These are phyloP conservation scores for Takashimella koratensis DNA, from an alignment of 1,284 basidiomycete species.

Conservation along the genomic window DNA sequence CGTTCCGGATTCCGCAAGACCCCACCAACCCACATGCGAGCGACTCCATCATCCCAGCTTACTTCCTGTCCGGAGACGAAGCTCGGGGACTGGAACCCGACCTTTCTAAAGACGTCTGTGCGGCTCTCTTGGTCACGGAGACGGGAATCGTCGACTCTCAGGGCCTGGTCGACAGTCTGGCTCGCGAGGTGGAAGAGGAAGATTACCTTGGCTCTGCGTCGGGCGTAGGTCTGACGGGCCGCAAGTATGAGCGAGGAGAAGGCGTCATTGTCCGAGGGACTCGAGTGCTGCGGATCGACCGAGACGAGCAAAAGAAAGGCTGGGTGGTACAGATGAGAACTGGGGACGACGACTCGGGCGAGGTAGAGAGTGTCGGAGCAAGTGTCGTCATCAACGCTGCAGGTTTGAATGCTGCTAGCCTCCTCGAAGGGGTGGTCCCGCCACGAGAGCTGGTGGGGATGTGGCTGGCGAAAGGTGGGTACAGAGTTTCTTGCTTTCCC, in stretches of 20 bases:
- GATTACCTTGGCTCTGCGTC: constrained; percentile 23
- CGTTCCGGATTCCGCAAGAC: constrained; percentile 14
- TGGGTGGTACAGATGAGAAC: constrained; percentile 65
- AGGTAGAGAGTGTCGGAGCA: constrained; percentile 70
- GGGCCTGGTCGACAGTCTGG: constrained; percentile 70
- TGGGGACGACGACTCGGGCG: constrained; percentile 49
- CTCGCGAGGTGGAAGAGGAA: constrained; percentile 62
- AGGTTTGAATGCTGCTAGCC: constrained; percentile 69
- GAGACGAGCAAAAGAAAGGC: constrained; percentile 42
- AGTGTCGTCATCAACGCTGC: constrained; percentile 81
- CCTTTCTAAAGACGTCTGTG: constrained; percentile 64
- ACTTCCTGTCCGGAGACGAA: constrained; percentile 67
- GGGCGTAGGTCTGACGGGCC: not conserved
- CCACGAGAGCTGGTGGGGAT: constrained; percentile 58
- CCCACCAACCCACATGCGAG: constrained; percentile 9
- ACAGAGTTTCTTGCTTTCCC: not conserved
- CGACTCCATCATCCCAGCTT: constrained; percentile 58
- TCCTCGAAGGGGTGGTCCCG: constrained; percentile 69
- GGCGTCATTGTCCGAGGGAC: constrained; percentile 80
- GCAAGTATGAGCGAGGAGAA: constrained; percentile 29
- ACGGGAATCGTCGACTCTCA: constrained; percentile 93
- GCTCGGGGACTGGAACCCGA: constrained; percentile 77
- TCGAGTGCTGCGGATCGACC: constrained; percentile 82
- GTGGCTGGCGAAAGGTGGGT: constrained; percentile 64
- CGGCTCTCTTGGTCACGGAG: constrained; percentile 74